Percentiles rank a stretch among this genome's conserved stretches.
These are phyloP conservation scores for Ceratocystis smalleyi DNA, from an alignment of 2,329 filamentous ascomycete genomes.

Conservation along the genomic window DNA sequence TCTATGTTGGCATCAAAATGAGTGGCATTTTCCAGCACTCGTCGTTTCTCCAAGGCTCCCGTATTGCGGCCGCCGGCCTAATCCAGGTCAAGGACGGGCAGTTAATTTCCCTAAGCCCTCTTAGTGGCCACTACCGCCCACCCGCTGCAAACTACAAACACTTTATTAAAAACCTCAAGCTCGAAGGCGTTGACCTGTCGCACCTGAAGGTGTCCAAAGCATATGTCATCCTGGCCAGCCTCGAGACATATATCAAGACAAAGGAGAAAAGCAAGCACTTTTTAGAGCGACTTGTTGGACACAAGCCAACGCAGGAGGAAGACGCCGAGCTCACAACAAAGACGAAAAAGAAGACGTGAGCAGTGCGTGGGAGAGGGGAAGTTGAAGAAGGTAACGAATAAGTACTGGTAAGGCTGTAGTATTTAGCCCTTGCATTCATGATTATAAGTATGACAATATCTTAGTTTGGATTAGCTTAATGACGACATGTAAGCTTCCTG, in stretches of 20 bases:
- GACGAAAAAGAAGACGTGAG: neutral
- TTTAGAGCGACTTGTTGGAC: constrained; percentile 25
- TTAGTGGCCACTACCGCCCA: constrained; percentile 71
- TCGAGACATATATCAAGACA: constrained; percentile 64
- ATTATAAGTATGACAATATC: neutral
- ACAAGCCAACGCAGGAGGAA: constrained; percentile 6
- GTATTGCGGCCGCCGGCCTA: constrained; percentile 67
- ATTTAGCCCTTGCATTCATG: neutral
- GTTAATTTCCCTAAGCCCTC: constrained; percentile 53
- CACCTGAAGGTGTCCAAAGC: constrained; percentile 64
- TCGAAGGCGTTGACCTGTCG: constrained; percentile 62
- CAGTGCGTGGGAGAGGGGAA: neutral
- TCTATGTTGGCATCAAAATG: constrained; percentile 84
- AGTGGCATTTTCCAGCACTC: constrained; percentile 82
- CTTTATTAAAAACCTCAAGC: constrained; percentile 59
- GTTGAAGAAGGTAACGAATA: neutral
- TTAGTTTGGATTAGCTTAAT: neutral
- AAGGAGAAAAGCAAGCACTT: constrained; percentile 43
- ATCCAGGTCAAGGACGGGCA: constrained; percentile 75
- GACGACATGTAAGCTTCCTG: no score
- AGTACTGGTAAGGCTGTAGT: neutral
- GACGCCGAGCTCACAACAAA: constrained; percentile 7
- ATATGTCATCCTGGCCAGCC: constrained; percentile 66
- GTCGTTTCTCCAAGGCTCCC: constrained; percentile 69
- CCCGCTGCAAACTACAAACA: constrained; percentile 69